These are phyloP conservation scores for Toxicodendron radicans DNA, from an alignment of 345 rosid species.

Conservation along the genomic window DNA sequence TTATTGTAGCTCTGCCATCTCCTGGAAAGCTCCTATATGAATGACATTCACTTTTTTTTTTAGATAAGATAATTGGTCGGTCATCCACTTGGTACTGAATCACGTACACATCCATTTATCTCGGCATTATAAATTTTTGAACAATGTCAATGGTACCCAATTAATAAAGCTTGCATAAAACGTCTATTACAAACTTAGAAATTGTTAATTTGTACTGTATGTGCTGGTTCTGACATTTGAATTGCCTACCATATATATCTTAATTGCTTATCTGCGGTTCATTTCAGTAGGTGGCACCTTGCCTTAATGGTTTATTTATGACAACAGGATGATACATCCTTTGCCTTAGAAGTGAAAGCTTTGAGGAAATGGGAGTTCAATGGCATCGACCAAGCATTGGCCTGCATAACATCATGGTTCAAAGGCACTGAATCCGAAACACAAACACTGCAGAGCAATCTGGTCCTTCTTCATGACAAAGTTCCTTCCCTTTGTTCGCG, in stretches of 20 bases:
- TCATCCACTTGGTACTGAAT: too few species aligned
- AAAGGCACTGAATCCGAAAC: constrained; percentile 18
- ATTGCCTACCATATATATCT: neutral
- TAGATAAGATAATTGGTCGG: too few species aligned
- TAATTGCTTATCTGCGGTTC: too few species aligned
- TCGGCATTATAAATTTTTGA: neutral
- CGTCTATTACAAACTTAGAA: neutral
- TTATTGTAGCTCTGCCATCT: neutral
- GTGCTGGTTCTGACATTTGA: too few species aligned
- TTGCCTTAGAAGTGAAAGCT: constrained; percentile 21
- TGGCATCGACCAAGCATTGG: constrained; percentile 12
- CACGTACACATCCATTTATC: neutral
- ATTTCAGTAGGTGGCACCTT: neutral
- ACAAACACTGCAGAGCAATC: constrained; percentile 9
- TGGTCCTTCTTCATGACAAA: constrained; percentile 9
- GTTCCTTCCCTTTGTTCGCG: constrained; percentile 6
- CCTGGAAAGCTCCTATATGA: neutral
- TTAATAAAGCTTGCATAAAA: neutral
- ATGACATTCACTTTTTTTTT: too few species aligned
- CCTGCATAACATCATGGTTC: constrained; percentile 23
- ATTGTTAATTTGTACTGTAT: neutral
- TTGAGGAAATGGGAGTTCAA: constrained; percentile 27
- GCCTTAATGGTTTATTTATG: constrained; percentile 1
- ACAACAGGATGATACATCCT: constrained; percentile 25
- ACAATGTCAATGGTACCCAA: neutral